These are phyloP conservation scores for Paramecium primaurelia DNA, from an alignment of 73 alveolate species.

Conservation along the genomic window DNA sequence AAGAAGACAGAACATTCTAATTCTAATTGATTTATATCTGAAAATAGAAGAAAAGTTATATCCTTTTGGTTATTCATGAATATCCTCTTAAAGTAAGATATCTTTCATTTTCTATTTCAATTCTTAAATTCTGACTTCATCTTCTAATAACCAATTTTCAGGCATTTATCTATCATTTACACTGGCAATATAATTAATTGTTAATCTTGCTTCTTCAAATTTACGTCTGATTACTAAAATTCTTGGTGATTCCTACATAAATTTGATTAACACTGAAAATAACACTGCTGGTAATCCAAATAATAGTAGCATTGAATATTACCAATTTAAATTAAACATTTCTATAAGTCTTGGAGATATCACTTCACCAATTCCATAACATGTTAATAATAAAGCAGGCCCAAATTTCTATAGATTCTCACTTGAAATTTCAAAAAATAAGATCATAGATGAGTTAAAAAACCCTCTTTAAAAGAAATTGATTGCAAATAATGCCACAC, in stretches of 20 bases:
- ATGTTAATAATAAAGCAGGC: slow-evolving; percentile 3
- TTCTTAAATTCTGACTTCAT: neutral
- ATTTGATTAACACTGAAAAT: slow-evolving; percentile 1
- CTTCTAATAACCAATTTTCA: slow-evolving; percentile 33
- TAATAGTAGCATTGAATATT: neutral
- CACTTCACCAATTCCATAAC: slow-evolving; percentile 15
- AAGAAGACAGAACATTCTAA: slow-evolving; percentile 2
- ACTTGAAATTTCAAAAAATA: slow-evolving; percentile 14
- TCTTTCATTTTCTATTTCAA: slow-evolving; percentile 1
- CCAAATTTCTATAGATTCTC: neutral
- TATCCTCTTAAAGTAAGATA: neutral
- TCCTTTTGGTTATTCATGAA: slow-evolving; percentile 4
- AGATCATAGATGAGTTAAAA: slow-evolving; percentile 15
- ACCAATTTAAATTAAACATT: neutral
- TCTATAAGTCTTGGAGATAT: neutral
- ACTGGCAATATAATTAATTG: neutral
- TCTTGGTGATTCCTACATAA: slow-evolving; percentile 27
- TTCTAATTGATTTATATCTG: neutral
- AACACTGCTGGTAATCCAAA: slow-evolving; percentile 10
- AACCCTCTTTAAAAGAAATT: slow-evolving; percentile 17
- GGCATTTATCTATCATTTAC: slow-evolving; percentile 23
- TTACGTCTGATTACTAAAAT: neutral
- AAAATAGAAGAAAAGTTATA: neutral
- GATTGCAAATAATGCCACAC: neutral
- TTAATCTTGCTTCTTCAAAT: neutral